Evolutionary conservation across 768 basidiomycete genomes (phyloP).

Genomic region (Cubamyces sp.): DNA sequence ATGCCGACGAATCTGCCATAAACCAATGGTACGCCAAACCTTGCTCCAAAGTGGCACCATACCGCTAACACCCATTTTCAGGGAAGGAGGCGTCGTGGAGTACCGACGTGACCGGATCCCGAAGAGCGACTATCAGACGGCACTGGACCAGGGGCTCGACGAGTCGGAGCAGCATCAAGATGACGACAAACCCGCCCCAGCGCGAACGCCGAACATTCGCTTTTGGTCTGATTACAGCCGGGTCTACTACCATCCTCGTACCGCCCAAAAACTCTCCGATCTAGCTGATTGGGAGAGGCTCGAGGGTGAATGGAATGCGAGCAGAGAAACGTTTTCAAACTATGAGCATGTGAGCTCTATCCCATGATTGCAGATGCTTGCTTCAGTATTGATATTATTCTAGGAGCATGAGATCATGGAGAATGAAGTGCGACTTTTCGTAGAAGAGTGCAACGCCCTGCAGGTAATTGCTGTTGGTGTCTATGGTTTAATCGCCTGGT

Average conservation of each 20-base stretch:
- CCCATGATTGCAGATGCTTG: not conserved
- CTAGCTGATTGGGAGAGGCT: constrained; percentile 54
- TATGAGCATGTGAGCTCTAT: constrained; percentile 56
- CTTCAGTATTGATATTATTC: constrained; percentile 4
- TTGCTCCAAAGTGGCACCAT: not conserved
- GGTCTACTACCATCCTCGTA: constrained; percentile 65
- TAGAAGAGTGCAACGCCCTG: constrained; percentile 76
- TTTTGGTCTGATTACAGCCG: constrained; percentile 76
- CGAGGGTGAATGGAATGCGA: constrained; percentile 59
- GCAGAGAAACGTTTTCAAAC: constrained; percentile 53
- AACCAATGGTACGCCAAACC: constrained; percentile 1
- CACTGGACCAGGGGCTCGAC: constrained; percentile 36
- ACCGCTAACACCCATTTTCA: constrained; percentile 7
- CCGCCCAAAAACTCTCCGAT: constrained; percentile 67
- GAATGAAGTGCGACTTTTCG: constrained; percentile 61
- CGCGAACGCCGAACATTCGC: constrained; percentile 40
- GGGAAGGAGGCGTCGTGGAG: constrained; percentile 54
- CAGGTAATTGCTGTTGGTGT: constrained; percentile 50
- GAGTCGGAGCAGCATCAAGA: constrained; percentile 25
- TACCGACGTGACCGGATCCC: constrained; percentile 57
- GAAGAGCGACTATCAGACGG: constrained; percentile 58
- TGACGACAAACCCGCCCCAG: not conserved
- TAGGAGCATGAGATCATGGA: constrained; percentile 74
- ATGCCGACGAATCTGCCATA: constrained; percentile 24
- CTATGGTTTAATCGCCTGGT: not conserved